A percentile compares a stretch with the other conserved stretches of the same genome.
phyloP scores from a whole-genome alignment of 2,329 filamentous ascomycete genomes.

The Cladosporium phlei region DNA sequence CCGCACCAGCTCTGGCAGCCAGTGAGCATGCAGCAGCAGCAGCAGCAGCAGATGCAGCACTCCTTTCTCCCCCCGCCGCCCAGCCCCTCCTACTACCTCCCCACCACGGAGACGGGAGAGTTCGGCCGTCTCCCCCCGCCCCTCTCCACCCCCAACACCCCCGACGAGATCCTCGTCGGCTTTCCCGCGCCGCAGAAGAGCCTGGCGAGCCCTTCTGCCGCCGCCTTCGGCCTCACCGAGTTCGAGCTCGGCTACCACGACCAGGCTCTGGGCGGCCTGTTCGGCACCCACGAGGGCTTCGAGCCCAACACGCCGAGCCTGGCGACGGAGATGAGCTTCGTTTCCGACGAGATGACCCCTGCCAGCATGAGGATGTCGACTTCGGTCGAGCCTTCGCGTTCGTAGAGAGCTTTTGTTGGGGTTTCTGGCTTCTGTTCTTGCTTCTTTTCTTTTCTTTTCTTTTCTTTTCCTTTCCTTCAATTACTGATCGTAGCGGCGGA shows the following conservation, averaged over 20 bases:
- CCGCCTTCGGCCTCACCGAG: constrained; percentile 5
- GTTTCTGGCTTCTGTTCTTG: no score
- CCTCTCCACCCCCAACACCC: constrained; percentile 13
- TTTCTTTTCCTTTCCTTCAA: no score
- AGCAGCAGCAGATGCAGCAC: no score
- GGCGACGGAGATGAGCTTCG: constrained; percentile 27
- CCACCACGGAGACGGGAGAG: no score
- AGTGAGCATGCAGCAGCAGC: no score
- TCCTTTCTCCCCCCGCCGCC: no score
- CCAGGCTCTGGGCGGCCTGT: constrained; percentile 18
- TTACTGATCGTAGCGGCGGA: no score
- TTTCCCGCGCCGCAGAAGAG: constrained; percentile 14
- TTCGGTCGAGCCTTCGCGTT: constrained; percentile 8
- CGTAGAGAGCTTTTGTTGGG: no score
- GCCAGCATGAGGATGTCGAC: not conserved
- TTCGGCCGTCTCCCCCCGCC: no score
- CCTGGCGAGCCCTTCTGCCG: constrained; percentile 13
- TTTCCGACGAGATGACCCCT: constrained; percentile 21
- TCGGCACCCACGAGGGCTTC: constrained; percentile 20
- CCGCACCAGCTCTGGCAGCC: constrained; percentile 9
- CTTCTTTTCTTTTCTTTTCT: no score
- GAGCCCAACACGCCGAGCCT: constrained; percentile 27
- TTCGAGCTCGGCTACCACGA: constrained; percentile 18
- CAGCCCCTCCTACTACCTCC: constrained; percentile 22
- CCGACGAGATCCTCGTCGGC: constrained; percentile 8